phyloP scores from a whole-genome alignment of 371 early-diverging fungal species.

The Aphelidium insulamus region DNA sequence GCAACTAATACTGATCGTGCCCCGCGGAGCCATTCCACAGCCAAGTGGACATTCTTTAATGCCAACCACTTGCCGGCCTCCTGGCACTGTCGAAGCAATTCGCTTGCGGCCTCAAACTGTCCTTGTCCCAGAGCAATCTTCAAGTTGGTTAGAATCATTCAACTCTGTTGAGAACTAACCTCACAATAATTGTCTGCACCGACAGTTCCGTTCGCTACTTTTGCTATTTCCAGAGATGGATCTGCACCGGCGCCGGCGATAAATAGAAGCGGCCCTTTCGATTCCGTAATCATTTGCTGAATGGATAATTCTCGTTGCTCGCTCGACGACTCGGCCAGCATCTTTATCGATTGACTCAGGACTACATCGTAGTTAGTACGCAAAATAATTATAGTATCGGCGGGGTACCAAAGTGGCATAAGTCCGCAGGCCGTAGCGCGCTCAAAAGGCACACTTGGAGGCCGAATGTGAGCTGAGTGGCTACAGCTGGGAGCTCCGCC shows the following conservation, averaged over 20 bases:
- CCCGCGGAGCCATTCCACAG: conserved; percentile 16
- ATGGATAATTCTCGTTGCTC: conserved; percentile 9
- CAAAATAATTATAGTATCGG: neutral
- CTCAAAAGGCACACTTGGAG: too few species aligned
- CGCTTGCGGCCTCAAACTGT: conserved; percentile 17
- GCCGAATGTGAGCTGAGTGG: too few species aligned
- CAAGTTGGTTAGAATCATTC: neutral
- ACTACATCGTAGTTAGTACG: conserved; percentile 9
- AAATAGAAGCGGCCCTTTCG: conserved; percentile 19
- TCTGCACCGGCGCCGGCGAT: conserved; percentile 26
- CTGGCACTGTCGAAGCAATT: conserved; percentile 7
- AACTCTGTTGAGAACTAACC: conserved; percentile 4
- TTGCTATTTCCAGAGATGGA: conserved; percentile 20
- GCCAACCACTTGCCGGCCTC: conserved; percentile 19
- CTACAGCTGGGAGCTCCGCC: too few species aligned
- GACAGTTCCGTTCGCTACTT: conserved; percentile 10
- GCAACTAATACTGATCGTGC: conserved; percentile 21
- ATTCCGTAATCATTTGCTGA: conserved; percentile 9
- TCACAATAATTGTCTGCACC: conserved; percentile 14
- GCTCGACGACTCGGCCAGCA: conserved; percentile 10
- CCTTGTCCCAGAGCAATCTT: conserved; percentile 32
- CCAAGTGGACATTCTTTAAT: conserved; percentile 27
- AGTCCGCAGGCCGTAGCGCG: too few species aligned
- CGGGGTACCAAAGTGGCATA: too few species aligned
- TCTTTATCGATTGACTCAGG: conserved; percentile 6